A percentile compares a stretch with the other conserved stretches of the same genome.
These are phyloP conservation scores for Fusarium sp. DNA, from an alignment of 2,329 filamentous ascomycete genomes.

Conservation along the genomic window DNA sequence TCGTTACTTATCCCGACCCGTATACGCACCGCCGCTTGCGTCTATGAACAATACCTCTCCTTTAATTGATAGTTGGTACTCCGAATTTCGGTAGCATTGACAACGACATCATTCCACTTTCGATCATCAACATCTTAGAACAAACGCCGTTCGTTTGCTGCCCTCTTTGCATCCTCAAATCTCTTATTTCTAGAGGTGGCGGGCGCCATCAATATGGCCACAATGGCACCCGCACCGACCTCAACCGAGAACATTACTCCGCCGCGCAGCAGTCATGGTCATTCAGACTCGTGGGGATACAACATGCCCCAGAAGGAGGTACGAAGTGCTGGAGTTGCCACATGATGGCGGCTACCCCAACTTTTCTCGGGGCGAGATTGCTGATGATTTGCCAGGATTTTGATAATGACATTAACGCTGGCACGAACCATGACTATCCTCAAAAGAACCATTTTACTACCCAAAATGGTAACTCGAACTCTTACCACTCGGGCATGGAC, in stretches of 20 bases:
- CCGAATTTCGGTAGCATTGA: not conserved
- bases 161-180: not conserved
- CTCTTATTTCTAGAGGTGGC: slow-evolving; percentile 36
- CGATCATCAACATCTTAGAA: not conserved
- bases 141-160: not conserved
- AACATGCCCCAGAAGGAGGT: slow-evolving; percentile 49
- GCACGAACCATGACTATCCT: slow-evolving; percentile 28
- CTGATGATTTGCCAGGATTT: slow-evolving; percentile 33
- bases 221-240: slow-evolving; percentile 60
- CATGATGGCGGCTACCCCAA: not conserved
- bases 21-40: slow-evolving; percentile 20
- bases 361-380: not conserved
- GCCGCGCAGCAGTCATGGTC: slow-evolving; percentile 58
- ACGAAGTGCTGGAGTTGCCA: slow-evolving; percentile 32
- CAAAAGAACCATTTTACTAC: slow-evolving; percentile 24
- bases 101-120: not conserved
- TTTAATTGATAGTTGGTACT: slow-evolving; percentile 3
- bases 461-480: slow-evolving; percentile 41
- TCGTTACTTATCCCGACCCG: slow-evolving; percentile 23
- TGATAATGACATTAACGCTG: slow-evolving; percentile 28
- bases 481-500: slow-evolving; percentile 40
- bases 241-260: slow-evolving; percentile 58
- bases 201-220: slow-evolving; percentile 55
- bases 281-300: slow-evolving; percentile 56
- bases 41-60: slow-evolving; percentile 22